Conservation (phyloP, 148 eudicot genomes). For the Fagopyrum esculentum region DNA sequence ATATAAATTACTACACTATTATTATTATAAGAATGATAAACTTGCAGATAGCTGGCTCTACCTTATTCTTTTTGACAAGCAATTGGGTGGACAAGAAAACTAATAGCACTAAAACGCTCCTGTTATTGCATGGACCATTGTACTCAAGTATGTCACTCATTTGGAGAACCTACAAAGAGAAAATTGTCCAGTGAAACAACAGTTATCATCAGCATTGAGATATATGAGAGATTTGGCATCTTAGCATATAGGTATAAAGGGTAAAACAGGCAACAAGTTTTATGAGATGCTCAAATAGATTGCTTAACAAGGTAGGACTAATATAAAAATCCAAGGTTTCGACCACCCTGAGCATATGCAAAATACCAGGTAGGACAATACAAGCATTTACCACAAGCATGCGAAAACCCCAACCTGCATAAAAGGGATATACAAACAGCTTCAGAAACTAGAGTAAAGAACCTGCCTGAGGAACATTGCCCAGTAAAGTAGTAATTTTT, state of each 20-base stretch:
- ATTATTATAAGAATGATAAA: not conserved
- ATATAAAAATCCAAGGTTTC: too few species aligned
- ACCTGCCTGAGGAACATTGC: slow-evolving; percentile 90
- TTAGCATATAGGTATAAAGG: not conserved
- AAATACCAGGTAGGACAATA: not conserved
- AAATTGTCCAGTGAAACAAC: slow-evolving; percentile 10
- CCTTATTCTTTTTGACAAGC: slow-evolving; percentile 66
- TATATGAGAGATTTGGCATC: not conserved
- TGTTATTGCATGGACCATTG: slow-evolving; percentile 75
- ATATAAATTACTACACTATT: not conserved
- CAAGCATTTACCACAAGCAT: not conserved
- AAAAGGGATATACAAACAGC: not conserved
- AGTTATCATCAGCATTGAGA: not conserved
- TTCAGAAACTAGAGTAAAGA: slow-evolving; percentile 11
- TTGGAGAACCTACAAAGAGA: slow-evolving; percentile 60
- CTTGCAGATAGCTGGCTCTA: slow-evolving; percentile 22
- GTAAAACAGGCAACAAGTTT: not conserved
- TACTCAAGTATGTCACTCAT: slow-evolving; percentile 80
- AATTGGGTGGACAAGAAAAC: slow-evolving; percentile 83
- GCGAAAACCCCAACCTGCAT: not conserved
- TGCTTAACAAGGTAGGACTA: too few species aligned
- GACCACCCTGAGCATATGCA: not conserved
- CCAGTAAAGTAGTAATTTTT: slow-evolving; percentile 67
- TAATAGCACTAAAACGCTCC: slow-evolving; percentile 68
- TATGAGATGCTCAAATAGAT: not conserved